Evolutionary conservation across 208 protist genomes (phyloP).

Genomic region (Trypanosoma platydactyli): DNA sequence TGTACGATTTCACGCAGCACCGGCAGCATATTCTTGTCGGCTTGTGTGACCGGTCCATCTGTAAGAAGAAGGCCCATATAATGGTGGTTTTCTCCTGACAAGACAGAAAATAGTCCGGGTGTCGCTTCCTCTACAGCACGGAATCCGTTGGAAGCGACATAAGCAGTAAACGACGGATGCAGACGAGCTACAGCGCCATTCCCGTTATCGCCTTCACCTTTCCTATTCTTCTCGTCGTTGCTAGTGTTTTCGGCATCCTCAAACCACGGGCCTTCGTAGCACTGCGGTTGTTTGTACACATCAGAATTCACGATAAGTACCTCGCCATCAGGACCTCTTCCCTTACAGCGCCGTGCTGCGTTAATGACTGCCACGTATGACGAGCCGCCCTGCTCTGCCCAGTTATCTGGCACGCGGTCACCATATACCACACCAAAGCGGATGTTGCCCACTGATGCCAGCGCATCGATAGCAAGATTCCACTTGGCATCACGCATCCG

Average conservation of each 20-base stretch:
- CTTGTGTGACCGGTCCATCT: constrained; percentile 35
- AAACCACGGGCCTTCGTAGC: constrained; percentile 67
- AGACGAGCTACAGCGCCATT: background rate
- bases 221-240: constrained; percentile 2
- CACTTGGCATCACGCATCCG: constrained; percentile 33
- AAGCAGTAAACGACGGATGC: constrained; percentile 42
- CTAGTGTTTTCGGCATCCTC: constrained; percentile 25
- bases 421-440: constrained; percentile 75
- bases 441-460: constrained; percentile 63
- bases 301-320: constrained; percentile 63
- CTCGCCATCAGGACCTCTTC: constrained; percentile 58
- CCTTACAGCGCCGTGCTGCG: constrained; percentile 44
- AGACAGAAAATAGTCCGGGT: constrained; percentile 43
- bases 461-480: constrained; percentile 58
- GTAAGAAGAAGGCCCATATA: constrained; percentile 73
- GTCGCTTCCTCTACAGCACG: constrained; percentile 72
- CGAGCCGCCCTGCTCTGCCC: constrained; percentile 29
- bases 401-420: constrained; percentile 32
- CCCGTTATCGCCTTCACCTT: background rate
- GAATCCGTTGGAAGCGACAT: constrained; percentile 60
- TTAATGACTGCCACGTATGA: constrained; percentile 48
- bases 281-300: constrained; percentile 60
- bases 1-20: constrained; percentile 76
- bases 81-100: constrained; percentile 42
- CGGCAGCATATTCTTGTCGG: constrained; percentile 58